Evolutionary conservation across 2,329 filamentous ascomycete species (phyloP).

Genomic region (Colletotrichum cereale): DNA sequence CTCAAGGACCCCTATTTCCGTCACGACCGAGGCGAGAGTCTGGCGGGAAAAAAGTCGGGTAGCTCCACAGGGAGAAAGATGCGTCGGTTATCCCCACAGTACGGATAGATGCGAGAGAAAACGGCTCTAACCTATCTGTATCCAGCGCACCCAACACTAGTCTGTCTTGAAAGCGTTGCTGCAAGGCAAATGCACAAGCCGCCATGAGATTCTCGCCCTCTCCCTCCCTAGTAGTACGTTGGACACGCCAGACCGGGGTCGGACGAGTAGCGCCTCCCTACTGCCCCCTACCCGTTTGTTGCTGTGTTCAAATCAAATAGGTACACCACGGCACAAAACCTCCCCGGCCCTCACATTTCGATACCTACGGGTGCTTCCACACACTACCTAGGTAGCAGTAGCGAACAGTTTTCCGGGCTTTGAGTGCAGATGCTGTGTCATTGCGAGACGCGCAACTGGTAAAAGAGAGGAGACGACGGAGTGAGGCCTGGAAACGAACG

Average conservation of each 20-base stretch:
- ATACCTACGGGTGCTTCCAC: not conserved
- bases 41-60: not conserved
- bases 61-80: slow-evolving; percentile 36
- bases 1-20: slow-evolving; percentile 23
- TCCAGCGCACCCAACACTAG: slow-evolving; percentile 9
- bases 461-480: not conserved
- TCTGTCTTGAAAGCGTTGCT: slow-evolving; percentile 24
- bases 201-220: slow-evolving; percentile 14
- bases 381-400: not conserved
- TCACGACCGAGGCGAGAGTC: not conserved
- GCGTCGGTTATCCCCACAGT: slow-evolving; percentile 38
- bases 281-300: slow-evolving; percentile 10
- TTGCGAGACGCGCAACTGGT: not conserved
- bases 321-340: not conserved
- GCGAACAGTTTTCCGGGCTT: not conserved
- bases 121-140: slow-evolving; percentile 20
- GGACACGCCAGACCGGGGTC: slow-evolving; percentile 23
- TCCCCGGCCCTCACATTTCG: not conserved
- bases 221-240: not conserved
- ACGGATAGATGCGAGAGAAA: slow-evolving; percentile 31
- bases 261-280: slow-evolving; percentile 4
- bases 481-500: slow-evolving; percentile 17
- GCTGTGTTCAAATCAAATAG: not conserved
- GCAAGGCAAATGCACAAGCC: slow-evolving; percentile 27
- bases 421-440: not conserved